Percentiles rank a stretch among this genome's conserved stretches.
Evolutionary conservation across 1,284 basidiomycete species (phyloP).

Genomic region (Polyporus tsugae): DNA sequence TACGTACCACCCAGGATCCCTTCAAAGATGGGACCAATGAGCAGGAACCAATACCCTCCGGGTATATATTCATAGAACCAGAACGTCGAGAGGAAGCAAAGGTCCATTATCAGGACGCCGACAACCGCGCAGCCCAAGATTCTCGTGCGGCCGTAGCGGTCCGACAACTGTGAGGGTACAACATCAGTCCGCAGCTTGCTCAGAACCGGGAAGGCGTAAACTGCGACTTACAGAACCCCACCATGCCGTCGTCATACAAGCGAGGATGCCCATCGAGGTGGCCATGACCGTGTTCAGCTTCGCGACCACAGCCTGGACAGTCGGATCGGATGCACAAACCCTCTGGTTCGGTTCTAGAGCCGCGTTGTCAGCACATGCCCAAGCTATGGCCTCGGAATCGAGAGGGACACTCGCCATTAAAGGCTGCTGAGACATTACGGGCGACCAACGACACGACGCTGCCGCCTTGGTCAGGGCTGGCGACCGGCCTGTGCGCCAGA

Average conservation of each 20-base stretch:
- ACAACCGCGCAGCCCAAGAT: constrained; percentile 70
- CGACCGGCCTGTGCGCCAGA: constrained; percentile 37
- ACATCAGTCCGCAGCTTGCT: constrained; percentile 2
- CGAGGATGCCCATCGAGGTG: constrained; percentile 75
- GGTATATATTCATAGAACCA: constrained; percentile 68
- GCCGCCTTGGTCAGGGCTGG: constrained; percentile 30
- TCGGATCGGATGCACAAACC: constrained; percentile 73
- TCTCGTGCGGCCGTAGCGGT: constrained; percentile 77
- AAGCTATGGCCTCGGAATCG: not conserved
- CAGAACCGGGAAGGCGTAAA: constrained; percentile 2
- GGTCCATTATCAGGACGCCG: constrained; percentile 73
- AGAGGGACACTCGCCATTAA: constrained; percentile 4
- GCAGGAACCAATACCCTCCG: constrained; percentile 86
- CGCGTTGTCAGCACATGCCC: not conserved
- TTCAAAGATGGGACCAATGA: constrained; percentile 78
- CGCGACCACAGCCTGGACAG: constrained; percentile 77
- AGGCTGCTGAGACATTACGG: not conserved
- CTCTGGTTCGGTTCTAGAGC: constrained; percentile 34
- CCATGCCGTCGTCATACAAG: constrained; percentile 81
- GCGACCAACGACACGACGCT: constrained; percentile 7
- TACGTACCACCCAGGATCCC: constrained; percentile 79
- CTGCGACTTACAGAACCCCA: constrained; percentile 76
- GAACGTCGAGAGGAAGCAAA: constrained; percentile 73
- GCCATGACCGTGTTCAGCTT: constrained; percentile 62
- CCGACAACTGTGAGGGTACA: constrained; percentile 64